Base-by-base conservation (phyloP, 805 yeast species). In the Grigorovia humatica region DNA sequence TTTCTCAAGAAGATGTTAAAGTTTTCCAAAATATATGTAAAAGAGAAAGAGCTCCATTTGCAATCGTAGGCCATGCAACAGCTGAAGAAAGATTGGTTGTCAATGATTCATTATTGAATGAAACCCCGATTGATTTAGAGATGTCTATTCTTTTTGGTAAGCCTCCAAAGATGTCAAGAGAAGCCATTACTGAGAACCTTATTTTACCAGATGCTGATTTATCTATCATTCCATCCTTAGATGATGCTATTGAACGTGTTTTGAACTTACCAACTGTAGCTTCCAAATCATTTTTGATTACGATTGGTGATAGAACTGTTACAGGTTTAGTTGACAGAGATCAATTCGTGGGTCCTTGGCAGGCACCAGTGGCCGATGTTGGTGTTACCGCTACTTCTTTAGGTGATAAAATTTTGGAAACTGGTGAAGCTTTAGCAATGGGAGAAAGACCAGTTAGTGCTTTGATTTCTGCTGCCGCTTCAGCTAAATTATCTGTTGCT, bases 281-380 rank as follows among this genome's bases (percentile, higher is more conserved):
- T 27, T 88, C 97, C 44, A 93, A 93, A 73, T 83, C 85, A 49
- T 93, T 93, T 75, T 75, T 93, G 64, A 86, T 93, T 66, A 93
- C 98, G n/a, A 93, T 93, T 66, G 99, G 96, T 70, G 99, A 93
- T 71, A 83, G 99, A 72, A 78, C 95, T n/a, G 93, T 93, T 55
- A 91, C 98, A 30, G 99, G 99, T 51, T 78, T 93, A 60, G 84
- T 93, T 55, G 98, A 95, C 63, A 83, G 99, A 67, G 99, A 93
- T 69, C 99, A 93, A 74, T 83, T 90, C 83, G 98, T 93, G 54
- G 99, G 99, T 43, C 98, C 98, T 65, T 93, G 98, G 98, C 99
- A 93, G 75, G 93, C 86, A 9, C 99, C 99, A 48, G 98, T 93
- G 35, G 93, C 98, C 17, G 98, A 93, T 66, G 97, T 90, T 51